Conservation (phyloP, 2,329 filamentous ascomycete species). For the Neoscytalidium dimidiatum region DNA sequence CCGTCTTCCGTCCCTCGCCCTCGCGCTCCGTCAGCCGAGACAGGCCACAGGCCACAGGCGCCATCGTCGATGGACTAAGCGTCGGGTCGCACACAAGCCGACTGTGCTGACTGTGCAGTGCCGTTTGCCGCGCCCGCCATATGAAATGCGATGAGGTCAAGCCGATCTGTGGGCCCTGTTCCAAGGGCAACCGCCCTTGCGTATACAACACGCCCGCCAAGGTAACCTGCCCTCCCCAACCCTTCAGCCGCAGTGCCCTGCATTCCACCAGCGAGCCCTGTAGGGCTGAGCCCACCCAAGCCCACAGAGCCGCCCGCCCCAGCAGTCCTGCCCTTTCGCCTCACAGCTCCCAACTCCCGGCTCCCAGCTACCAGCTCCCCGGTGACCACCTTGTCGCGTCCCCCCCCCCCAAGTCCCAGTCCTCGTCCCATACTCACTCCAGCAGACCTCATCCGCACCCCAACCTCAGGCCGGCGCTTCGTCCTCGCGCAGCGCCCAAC, state of each 20-base stretch:
- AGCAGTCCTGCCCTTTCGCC: neutral
- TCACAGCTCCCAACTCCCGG: neutral
- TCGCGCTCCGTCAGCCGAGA: conserved; percentile 1
- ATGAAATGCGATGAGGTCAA: conserved; percentile 55
- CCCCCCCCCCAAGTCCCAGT: neutral
- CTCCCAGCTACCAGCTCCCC: neutral
- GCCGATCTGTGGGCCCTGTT: conserved; percentile 47
- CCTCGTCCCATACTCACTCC: neutral
- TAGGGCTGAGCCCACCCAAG: conserved; percentile 11
- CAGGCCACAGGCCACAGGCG: too few species aligned
- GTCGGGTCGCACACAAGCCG: neutral
- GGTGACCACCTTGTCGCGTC: neutral
- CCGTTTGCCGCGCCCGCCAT: conserved; percentile 49
- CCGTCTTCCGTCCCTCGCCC: conserved; percentile 19
- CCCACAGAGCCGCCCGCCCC: conserved; percentile 7
- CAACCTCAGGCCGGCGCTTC: neutral
- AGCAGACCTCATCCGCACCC: neutral
- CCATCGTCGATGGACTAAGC: neutral
- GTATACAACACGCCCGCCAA: conserved; percentile 31
- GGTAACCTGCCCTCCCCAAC: conserved; percentile 17
- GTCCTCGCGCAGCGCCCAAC: neutral
- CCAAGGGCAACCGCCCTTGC: conserved; percentile 47
- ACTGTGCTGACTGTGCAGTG: conserved; percentile 28
- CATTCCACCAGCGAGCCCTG: neutral
- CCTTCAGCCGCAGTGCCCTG: neutral